Conservation (phyloP, 2,329 filamentous ascomycete species). For the Cercospora berteroae region DNA sequence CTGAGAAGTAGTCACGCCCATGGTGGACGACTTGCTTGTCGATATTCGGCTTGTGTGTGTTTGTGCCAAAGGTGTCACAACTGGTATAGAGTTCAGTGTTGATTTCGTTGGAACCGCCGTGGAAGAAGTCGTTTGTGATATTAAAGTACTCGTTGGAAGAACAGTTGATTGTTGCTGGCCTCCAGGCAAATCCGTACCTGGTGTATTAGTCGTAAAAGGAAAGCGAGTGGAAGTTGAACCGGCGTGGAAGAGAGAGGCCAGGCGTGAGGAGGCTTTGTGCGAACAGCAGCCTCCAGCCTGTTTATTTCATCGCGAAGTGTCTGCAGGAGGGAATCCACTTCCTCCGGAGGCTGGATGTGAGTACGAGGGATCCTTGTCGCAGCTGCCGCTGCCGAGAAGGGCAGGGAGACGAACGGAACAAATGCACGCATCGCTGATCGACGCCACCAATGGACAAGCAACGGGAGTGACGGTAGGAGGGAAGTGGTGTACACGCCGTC, state of each 20-base stretch:
- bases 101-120: not conserved
- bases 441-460: conserved; percentile 13
- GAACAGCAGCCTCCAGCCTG: conserved; percentile 23
- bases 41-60: not conserved
- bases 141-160: conserved; percentile 20
- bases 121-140: conserved; percentile 13
- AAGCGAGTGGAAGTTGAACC: conserved; percentile 10
- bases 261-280: conserved; percentile 16
- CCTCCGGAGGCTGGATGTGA: conserved; percentile 15
- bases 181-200: conserved; percentile 5
- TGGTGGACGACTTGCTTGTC: conserved; percentile 3
- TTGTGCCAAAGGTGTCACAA: not conserved
- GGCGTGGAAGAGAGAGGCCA: conserved; percentile 20
- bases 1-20: not conserved
- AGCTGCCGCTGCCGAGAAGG: conserved; percentile 28
- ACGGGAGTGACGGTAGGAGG: conserved; percentile 12
- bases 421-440: conserved; percentile 23
- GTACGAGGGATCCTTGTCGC: conserved; percentile 25
- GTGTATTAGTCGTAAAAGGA: conserved; percentile 14
- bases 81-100: not conserved
- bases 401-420: conserved; percentile 26
- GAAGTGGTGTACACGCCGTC: conserved; percentile 19
- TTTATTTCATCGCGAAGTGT: conserved; percentile 21
- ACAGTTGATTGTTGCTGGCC: not conserved
- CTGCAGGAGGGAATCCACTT: conserved; percentile 15